Evolutionary conservation across 345 rosid genomes (phyloP).

Genomic region (Streptanthus diversifolius): DNA sequence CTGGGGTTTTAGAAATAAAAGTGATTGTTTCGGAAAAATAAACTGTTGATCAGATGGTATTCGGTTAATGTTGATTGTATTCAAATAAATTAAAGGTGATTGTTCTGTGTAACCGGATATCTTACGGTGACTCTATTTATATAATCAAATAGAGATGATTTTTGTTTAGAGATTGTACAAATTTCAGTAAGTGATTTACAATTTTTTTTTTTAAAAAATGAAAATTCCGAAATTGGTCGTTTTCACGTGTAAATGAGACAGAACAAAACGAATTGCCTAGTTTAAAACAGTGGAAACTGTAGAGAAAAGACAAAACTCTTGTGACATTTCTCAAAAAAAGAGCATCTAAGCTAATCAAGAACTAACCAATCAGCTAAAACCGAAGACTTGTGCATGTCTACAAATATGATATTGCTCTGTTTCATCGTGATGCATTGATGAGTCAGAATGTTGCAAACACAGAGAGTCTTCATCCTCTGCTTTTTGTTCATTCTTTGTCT

Average conservation of each 20-base stretch:
- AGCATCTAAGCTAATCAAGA: slow-evolving; percentile 11
- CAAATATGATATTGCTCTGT: slow-evolving; percentile 1
- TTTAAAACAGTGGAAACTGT: neutral
- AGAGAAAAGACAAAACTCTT: slow-evolving; percentile 19
- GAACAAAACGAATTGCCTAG: neutral
- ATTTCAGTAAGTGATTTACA: neutral
- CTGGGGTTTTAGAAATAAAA: neutral
- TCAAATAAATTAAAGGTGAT: neutral
- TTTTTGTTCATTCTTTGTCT: neutral
- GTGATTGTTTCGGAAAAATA: neutral
- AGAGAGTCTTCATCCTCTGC: neutral
- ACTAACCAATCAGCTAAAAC: neutral
- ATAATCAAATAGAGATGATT: neutral
- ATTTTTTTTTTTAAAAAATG: neutral
- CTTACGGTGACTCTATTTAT: neutral
- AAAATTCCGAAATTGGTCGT: slow-evolving; percentile 13
- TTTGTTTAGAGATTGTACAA: neutral
- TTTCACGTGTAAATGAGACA: slow-evolving; percentile 25
- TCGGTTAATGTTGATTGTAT: neutral
- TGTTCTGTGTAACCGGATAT: neutral
- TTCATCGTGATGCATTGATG: slow-evolving; percentile 1
- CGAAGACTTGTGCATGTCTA: neutral
- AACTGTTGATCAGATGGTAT: neutral
- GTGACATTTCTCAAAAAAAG: slow-evolving; percentile 8
- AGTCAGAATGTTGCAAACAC: slow-evolving; percentile 10